Base-by-base conservation (phyloP, 2,329 filamentous ascomycete species). In the Claviceps capensis region DNA sequence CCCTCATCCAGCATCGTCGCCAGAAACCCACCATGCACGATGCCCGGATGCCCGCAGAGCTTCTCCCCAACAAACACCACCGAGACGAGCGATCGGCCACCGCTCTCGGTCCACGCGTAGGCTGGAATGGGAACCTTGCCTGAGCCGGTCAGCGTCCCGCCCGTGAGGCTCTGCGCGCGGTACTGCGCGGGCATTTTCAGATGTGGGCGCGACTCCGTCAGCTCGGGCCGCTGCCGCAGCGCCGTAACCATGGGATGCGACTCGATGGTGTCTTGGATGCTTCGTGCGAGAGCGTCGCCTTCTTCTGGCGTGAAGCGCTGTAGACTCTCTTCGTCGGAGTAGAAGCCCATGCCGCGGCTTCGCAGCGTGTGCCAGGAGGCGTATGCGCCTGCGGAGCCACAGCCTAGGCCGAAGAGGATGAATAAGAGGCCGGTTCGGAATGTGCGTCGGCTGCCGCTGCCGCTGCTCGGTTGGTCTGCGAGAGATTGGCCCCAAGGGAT, bases 1-100 rank as follows among this genome's bases (percentile, higher is more conserved):
- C 88, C 88, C 67, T 97, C 91, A 63, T 97, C 91, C 50, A 97
- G 72, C 65, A 97, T 77, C 13, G 91, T 96, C n/a, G 91, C 91
- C 52, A 97, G 72, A 57, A 95, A 72, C 0, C 91, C 91, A 49
- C 91, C 91, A 65, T 97, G 93, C 6, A 96, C 79, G 56, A 97
- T 88, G 2, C 86, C 88, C 5, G 88, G 86, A 66, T 97, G 90
- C 1, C 91, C 91, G 64, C 88, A 96, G 42, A 97, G 72, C 60
- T 87, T 82, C 2, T 76, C 69, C 2, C 91, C 91, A 0, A 95
- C 75, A 63, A 90, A 90, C 50, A 83, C 77, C 43, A 97, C 77
- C 14, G 82, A 79, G 5, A 90, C 80, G 51, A 87, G 71, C 48
- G 75, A 78, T 70, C 81, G 83, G 50, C 87, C 85, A 30, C 75